Conservation (phyloP, 345 rosid genomes). For the Hibiscus syriacus region DNA sequence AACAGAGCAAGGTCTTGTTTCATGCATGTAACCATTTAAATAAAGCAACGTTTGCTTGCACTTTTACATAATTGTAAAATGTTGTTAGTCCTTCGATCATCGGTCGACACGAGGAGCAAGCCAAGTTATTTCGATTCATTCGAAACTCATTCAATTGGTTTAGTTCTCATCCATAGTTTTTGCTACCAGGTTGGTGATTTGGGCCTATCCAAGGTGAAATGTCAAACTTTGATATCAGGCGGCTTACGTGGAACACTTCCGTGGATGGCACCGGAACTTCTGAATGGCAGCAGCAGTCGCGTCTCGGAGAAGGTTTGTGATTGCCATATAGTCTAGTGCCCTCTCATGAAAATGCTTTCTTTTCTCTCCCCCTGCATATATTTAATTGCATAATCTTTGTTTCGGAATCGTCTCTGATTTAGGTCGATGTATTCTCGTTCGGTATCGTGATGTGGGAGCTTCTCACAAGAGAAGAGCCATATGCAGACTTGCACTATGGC, state of each 20-base stretch:
- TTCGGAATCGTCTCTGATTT: not conserved
- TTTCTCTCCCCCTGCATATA: not conserved
- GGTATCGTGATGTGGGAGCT: constrained; percentile 75
- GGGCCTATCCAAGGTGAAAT: constrained; percentile 63
- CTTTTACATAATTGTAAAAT: not conserved
- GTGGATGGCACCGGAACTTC: constrained; percentile 75
- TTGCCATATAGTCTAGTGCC: not conserved
- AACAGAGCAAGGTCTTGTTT: not conserved
- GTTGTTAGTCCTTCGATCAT: not conserved
- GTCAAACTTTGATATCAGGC: constrained; percentile 62
- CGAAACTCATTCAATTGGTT: constrained; percentile 1
- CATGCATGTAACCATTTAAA: too few relatives aligned
- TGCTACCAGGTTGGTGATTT: constrained; percentile 57
- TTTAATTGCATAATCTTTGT: not conserved
- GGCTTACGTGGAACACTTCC: constrained; percentile 74
- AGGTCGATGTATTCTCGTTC: constrained; percentile 66
- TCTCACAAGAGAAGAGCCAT: constrained; percentile 65
- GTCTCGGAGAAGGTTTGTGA: constrained; percentile 57
- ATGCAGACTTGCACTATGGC: constrained; percentile 70
- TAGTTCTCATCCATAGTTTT: not conserved
- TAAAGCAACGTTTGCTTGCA: not conserved
- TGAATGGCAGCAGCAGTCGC: constrained; percentile 55
- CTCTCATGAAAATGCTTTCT: not conserved
- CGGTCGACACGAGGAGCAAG: not conserved
- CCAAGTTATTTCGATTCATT: not conserved